Evolutionary conservation across 306 rosid species (phyloP), one percentile per base, ranked within the genome.

Genomic region (Lotus japonicus): DNA sequence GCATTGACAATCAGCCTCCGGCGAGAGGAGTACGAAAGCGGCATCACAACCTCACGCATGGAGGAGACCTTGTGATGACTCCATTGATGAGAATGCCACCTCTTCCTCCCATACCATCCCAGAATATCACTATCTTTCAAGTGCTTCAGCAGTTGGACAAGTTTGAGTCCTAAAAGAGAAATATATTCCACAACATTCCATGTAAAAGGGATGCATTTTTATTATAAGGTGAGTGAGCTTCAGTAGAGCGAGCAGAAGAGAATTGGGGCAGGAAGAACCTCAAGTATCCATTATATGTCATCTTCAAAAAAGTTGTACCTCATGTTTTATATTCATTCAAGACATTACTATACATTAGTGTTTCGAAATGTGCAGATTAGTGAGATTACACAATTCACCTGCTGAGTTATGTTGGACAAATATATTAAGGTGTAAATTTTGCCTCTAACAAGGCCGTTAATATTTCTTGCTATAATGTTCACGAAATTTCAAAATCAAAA

Each of bases 111-210:
- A 49, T 12, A 17, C 88, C 83, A 49, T 49, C 82, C 28, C 96
- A 86, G 76, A 83, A 77, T 70, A 64, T 85, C 61, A 86, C 96
- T 33, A 79, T 94, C 84, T 85, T 84, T 77, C 95, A 90, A 84
- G 80, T 86, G 90, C 95, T 94, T 56, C 97, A 85, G 68, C 92
- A 88, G 66, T 62, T 84, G 54, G 92, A 94, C 73, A 85, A 90
- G 64, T 85, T 87, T 70, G 92, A 89, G 75, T 66, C 92, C n/a
- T 81, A 52, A 80, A 11, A 28, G 48, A 59, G 56, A 52, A 65
- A 28, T 41, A 55, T 49, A 15, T 64, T 61, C 35, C 59, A 53
- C 71, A 38, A 53, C 75, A 61, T 16, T 44, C 64, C 66, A 41
- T 58, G 80, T 50, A 56, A 28, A 48, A 81, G 53, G 57, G 62